Conservation (phyloP, 2,329 filamentous ascomycete genomes). For the Penicillium sp. region DNA sequence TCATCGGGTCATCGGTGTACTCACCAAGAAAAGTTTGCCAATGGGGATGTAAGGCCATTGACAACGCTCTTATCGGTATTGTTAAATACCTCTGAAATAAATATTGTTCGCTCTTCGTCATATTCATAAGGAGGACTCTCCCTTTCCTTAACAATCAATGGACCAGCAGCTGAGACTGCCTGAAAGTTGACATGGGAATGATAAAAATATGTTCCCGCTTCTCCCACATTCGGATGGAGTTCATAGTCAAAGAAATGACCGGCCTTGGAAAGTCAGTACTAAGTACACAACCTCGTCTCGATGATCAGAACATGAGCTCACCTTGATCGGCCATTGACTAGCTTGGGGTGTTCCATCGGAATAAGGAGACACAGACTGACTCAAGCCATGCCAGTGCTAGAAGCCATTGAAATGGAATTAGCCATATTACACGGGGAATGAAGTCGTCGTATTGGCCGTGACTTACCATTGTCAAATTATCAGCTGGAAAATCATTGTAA, state of each 20-base stretch:
- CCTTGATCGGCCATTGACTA: constrained; percentile 68
- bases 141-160: constrained; percentile 38
- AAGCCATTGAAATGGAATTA: neutral
- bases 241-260: constrained; percentile 70
- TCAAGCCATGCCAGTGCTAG: constrained; percentile 71
- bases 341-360: constrained; percentile 66
- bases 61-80: neutral
- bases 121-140: neutral
- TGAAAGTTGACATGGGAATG: constrained; percentile 70
- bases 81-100: neutral
- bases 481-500: constrained; percentile 59
- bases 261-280: neutral
- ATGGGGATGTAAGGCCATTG: neutral
- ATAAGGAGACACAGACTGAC: constrained; percentile 62
- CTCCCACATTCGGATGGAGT: constrained; percentile 55
- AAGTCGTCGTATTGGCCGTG: neutral
- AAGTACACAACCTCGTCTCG: no score
- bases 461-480: constrained; percentile 62
- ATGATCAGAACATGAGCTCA: constrained; percentile 32
- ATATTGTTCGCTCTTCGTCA: neutral
- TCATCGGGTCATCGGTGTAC: neutral
- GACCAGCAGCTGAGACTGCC: constrained; percentile 60
- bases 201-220: constrained; percentile 69
- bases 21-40: neutral
- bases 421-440: neutral